Evolutionary conservation across 2,329 filamentous ascomycete genomes (phyloP).

Genomic region (Phoma sp.): DNA sequence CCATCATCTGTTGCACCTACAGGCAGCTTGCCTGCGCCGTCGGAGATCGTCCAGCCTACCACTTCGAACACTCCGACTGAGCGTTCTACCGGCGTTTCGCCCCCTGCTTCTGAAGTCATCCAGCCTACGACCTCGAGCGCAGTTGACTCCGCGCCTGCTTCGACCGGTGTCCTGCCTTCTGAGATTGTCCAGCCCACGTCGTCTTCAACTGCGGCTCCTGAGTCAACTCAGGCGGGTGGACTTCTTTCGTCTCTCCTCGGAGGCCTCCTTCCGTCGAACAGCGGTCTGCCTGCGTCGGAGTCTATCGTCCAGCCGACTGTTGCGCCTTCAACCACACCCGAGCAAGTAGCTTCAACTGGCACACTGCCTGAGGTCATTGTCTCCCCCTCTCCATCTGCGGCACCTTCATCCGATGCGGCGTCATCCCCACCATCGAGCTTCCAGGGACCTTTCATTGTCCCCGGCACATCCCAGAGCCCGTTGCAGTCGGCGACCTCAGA

Average conservation of each 20-base stretch:
- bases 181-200: conserved; percentile 5
- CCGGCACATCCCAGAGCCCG: conserved; percentile 23
- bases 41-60: neutral
- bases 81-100: conserved; percentile 23
- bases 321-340: conserved; percentile 8
- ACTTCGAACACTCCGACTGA: conserved; percentile 6
- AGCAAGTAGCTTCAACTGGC: conserved; percentile 20
- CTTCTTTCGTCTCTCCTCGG: conserved; percentile 10
- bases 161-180: conserved; percentile 7
- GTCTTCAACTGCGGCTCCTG: conserved; percentile 20
- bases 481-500: conserved; percentile 12
- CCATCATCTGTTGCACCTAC: conserved; percentile 15
- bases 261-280: conserved; percentile 15
- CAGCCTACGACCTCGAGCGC: conserved; percentile 18
- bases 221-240: conserved; percentile 11
- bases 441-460: conserved; percentile 32
- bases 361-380: conserved; percentile 22
- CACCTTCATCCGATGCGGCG: conserved; percentile 10
- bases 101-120: conserved; percentile 13
- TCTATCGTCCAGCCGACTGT: conserved; percentile 6
- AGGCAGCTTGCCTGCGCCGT: conserved; percentile 3
- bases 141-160: conserved; percentile 3
- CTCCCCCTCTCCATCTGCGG: conserved; percentile 20
- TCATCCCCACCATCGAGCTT: conserved; percentile 23
- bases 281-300: conserved; percentile 10